Conservation (phyloP, 192 early-diverging fungal species). For the Hyaloraphidium curvatum region DNA sequence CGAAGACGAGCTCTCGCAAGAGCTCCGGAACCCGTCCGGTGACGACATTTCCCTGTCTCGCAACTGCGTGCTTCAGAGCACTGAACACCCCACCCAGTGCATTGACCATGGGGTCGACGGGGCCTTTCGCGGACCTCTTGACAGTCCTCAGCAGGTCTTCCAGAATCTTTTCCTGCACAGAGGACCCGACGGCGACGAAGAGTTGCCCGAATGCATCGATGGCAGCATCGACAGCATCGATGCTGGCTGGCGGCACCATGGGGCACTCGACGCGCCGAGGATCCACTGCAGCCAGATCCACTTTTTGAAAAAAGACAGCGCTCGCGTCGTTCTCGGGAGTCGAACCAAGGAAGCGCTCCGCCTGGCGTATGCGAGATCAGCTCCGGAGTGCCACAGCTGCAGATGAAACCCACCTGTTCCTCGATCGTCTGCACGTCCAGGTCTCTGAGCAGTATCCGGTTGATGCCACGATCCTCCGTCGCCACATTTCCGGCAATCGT, state of each 20-base stretch:
- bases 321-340: slow-evolving; percentile 44
- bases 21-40: slow-evolving; percentile 12
- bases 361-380: no score
- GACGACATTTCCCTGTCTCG: slow-evolving; percentile 25
- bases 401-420: slow-evolving; percentile 15
- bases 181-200: slow-evolving; percentile 43
- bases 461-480: slow-evolving; percentile 17
- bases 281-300: neutral
- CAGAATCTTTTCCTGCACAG: slow-evolving; percentile 52
- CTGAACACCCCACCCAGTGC: slow-evolving; percentile 40
- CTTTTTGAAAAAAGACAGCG: slow-evolving; percentile 17
- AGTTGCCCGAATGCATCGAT: slow-evolving; percentile 58
- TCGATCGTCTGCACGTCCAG: slow-evolving; percentile 21
- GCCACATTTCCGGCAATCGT: slow-evolving; percentile 12
- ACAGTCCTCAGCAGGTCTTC: slow-evolving; percentile 50
- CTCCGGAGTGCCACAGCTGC: slow-evolving; percentile 8
- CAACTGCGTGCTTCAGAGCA: slow-evolving; percentile 43
- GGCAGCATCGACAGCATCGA: slow-evolving; percentile 53
- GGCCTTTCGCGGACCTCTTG: slow-evolving; percentile 11
- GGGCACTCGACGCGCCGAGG: neutral
- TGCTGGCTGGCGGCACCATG: slow-evolving; percentile 9
- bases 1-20: slow-evolving; percentile 23
- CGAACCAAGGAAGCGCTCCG: slow-evolving; percentile 31
- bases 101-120: neutral
- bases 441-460: slow-evolving; percentile 9